Evolutionary conservation across 139 green algal species (phyloP).

Genomic region (Desmodesmus armatus): DNA sequence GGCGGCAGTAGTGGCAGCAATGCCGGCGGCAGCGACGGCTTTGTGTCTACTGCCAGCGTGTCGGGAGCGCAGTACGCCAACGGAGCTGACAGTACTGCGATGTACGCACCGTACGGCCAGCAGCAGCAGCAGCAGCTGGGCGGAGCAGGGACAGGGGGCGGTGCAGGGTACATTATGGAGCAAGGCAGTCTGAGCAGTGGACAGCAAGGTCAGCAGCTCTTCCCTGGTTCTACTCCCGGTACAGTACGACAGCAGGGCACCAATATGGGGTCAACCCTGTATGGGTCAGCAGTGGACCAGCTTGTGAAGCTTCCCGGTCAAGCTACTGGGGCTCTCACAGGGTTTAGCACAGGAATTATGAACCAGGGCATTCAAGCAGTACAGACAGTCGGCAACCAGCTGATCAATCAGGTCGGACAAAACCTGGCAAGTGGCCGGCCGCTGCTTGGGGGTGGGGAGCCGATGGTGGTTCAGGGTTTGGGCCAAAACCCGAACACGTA

Average conservation of each 20-base stretch:
- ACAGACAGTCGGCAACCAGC: neutral
- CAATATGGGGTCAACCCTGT: no score
- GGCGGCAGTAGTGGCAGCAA: neutral
- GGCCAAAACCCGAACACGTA: slow-evolving; percentile 40
- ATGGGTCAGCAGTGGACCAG: slow-evolving; percentile 16
- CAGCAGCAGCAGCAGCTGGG: slow-evolving; percentile 17
- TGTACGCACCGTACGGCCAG: slow-evolving; percentile 7
- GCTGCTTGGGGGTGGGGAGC: slow-evolving; percentile 13
- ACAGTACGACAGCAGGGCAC: no score
- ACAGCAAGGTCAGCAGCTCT: no score
- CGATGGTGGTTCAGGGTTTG: slow-evolving; percentile 11
- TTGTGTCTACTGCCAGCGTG: neutral
- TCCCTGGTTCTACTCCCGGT: no score
- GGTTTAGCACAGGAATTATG: neutral
- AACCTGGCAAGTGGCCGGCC: neutral
- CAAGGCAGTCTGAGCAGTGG: no score
- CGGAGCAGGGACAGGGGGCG: neutral
- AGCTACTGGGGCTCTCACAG: neutral
- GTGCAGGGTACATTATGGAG: neutral
- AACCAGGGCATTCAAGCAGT: slow-evolving; percentile 1
- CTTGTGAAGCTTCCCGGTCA: neutral
- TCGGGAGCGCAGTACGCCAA: neutral
- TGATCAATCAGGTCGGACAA: neutral
- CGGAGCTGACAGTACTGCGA: neutral
- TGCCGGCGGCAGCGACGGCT: neutral